Evolutionary conservation across 2,329 filamentous ascomycete genomes (phyloP), one percentile per base, ranked within the genome.

Genomic region (Cadophora malorum): DNA sequence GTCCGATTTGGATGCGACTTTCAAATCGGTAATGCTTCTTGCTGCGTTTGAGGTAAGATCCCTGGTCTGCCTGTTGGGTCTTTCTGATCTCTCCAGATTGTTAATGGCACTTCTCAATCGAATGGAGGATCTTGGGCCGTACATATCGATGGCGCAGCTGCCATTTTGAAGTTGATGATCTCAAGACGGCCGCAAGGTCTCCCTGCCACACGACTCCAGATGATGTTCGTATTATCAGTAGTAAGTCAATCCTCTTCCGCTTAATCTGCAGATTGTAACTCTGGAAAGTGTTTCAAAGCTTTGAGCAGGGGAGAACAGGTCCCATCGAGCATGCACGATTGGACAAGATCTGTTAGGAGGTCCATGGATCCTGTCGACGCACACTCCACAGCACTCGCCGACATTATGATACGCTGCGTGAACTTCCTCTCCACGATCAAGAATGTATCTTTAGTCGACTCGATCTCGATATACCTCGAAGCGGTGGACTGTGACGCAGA

Each of bases 11-110:
- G 83, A 86, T 70, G 82, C 79, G 55, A 85, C 83, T 0, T 84
- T 87, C 80, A 81, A 86, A 12, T 81, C 82, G 1, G 80, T 86
- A 10, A 79, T 87, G 59, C 81, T 86, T 38, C 78, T 87, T 8
- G 82, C 83, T 56, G 81, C 83, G 5, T 87, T 84, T 70, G 84
- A 87, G 74, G 74, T 75, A 63, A 70, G 69, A 68, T 5, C 14
- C 56, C 41, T 8, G 4, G 25, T 28, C 14, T 16, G 9, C 10
- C 8, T 60, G 28, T 6, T 4, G 14, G 16, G 12, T 28, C 8
- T 6, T 25, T 25, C 12, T 49, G 23, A 63, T 64, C 63, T 50
- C 47, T 69, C 10, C 52, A 72, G 69, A 56, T 70, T n/a, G 70
- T 69, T n/a, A 72, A 67, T 53, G 64, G 67, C 23, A 63, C 67